Conservation (phyloP, 1,284 basidiomycete genomes). For the Albatrellus sp. region DNA sequence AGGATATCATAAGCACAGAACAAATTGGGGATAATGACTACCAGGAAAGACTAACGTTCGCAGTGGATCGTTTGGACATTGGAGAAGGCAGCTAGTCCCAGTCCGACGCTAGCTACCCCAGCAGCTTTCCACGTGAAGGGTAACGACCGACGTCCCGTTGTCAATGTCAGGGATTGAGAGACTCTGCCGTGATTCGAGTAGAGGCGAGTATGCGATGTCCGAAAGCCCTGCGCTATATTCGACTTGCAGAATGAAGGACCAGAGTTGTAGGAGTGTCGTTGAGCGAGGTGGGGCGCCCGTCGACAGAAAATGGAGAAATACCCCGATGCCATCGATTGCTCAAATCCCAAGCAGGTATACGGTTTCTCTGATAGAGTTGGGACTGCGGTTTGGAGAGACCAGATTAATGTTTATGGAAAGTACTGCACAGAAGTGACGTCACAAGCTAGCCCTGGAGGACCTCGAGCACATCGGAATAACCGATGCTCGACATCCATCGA, state of each 20-base stretch:
- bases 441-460: no score
- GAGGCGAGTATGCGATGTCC: not conserved
- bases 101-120: constrained; percentile 15
- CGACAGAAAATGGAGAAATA: constrained; percentile 6
- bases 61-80: constrained; percentile 16
- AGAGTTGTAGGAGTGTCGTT: not conserved
- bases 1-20: not conserved
- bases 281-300: not conserved
- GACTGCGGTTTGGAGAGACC: no score
- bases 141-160: not conserved
- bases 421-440: no score
- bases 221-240: not conserved
- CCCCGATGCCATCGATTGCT: constrained; percentile 4
- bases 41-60: constrained; percentile 20
- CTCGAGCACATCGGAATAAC: no score
- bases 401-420: no score
- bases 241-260: not conserved
- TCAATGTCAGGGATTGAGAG: not conserved
- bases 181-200: no score
- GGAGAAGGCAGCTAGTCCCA: constrained; percentile 15
- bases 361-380: no score
- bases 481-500: no score
- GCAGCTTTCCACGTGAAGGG: constrained; percentile 7
- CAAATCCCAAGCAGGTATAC: not conserved
- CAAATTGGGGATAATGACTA: not conserved